These are phyloP conservation scores for Arthrobotrys sphaeroides DNA, from an alignment of 2,329 filamentous ascomycete genomes.

Conservation along the genomic window DNA sequence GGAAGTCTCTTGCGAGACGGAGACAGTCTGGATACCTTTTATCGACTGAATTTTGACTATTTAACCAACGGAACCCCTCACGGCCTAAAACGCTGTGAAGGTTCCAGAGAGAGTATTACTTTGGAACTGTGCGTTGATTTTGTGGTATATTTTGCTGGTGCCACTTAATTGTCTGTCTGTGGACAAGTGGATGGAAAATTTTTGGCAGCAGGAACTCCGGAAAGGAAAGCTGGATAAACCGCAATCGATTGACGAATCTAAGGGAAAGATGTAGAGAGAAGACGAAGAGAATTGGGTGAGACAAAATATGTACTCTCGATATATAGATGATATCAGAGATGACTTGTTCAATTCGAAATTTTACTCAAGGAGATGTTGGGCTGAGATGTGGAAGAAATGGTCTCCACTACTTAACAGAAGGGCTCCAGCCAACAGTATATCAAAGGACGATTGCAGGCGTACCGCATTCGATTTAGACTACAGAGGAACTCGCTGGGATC, in stretches of 20 bases:
- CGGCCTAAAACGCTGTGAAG: constrained; percentile 43
- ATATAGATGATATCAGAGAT: constrained; percentile 53
- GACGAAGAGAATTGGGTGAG: constrained; percentile 1
- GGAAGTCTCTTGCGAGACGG: constrained; percentile 50
- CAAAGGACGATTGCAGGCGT: constrained; percentile 31
- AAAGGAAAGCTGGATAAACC: background rate
- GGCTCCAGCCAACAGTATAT: constrained; percentile 38
- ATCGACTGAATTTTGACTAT: constrained; percentile 53
- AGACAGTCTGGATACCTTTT: constrained; percentile 46
- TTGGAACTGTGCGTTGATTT: constrained; percentile 37
- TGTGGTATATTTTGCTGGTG: constrained; percentile 27
- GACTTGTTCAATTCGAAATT: constrained; percentile 35
- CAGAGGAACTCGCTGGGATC: constrained; percentile 45
- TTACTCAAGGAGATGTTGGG: constrained; percentile 15
- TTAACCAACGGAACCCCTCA: constrained; percentile 43
- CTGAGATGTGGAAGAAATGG: constrained; percentile 34
- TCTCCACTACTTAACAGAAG: constrained; percentile 29
- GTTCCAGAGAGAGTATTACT: constrained; percentile 13
- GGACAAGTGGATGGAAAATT: constrained; percentile 18
- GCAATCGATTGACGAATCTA: background rate
- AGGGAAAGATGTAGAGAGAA: constrained; percentile 7
- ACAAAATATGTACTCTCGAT: constrained; percentile 36
- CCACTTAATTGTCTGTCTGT: constrained; percentile 1
- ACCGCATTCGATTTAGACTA: constrained; percentile 23
- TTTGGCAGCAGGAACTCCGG: background rate